Base-by-base conservation (phyloP, 306 rosid species). In the Lathyrus aphaca region DNA sequence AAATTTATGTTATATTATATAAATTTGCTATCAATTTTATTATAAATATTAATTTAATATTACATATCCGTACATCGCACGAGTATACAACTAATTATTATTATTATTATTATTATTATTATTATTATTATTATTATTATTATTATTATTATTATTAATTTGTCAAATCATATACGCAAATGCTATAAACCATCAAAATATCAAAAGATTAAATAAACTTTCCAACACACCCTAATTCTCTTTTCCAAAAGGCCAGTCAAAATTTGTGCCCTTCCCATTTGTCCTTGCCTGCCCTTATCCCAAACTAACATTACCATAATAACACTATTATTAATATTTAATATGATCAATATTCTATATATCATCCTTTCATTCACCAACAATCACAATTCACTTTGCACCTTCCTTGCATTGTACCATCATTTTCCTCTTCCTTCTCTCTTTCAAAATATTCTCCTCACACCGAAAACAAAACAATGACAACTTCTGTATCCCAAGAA, bases 401-500 rank as follows among this genome's bases (percentile, higher is more conserved):
- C 6, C 53, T 16, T 58, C 5, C 23, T 40, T 15, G 16, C 9
- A 13, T 27, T 70, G 3, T 8, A 4, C 14, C 0, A 55, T 1
- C 40, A 14, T 29, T 6, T 57, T 23, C 61, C 49, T 71, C 38
- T 29, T 8, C 2, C 57, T 51, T 30, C 8, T 23, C 57, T 51
- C 27, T 50, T 35, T 10, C 29, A 8, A 61, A 62, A 53, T 53
- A 1, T 53, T 38, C 45, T 48, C 56, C 19, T 4, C 2, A 3
- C 10, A 55, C 0, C 2, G 2, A 2, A 64, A 46, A 59, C 29
- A 11, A 35, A 56, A 25, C 75, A 57, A 89, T 87, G 90, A 84
- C 75, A 15, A 73, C 88, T 56, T 44, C 80, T 71, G 76, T 84
- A 19, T 75, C 97, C 32, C 80, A 85, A 83, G 85, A 88, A 53